Base-by-base conservation (phyloP, 2,329 filamentous ascomycete species). In the Monosporascus sp. region DNA sequence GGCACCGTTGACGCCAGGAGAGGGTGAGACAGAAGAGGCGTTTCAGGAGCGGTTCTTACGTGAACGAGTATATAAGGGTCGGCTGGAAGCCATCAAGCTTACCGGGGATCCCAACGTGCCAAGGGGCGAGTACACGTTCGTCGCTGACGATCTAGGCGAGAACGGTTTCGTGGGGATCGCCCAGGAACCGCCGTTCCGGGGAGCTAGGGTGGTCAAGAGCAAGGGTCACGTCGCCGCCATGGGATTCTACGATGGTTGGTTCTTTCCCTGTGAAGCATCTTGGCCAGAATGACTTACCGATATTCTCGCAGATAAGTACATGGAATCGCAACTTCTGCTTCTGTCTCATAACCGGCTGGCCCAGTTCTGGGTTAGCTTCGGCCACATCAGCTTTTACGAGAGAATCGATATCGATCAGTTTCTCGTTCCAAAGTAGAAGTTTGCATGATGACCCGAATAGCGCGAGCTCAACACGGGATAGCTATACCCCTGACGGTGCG, bases 91-190 rank as follows among this genome's bases (percentile, higher is more conserved):
- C 0, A 85, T 97, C 65, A 97, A 97, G 68, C 74, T 99, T 37
- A 97, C 93, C 0, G 93, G 93, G 1, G 93, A 99, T 64, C 84
- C 87, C 0, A 95, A 97, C 60, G 85, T 97, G 15, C 93, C 93
- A 0, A 80, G 92, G 8, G 93, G 92, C 8, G 88, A 97, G 68
- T 84, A 86, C 60, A 90, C 88, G 0, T 97, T 96, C 67, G 78
- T 89, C 3, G 87, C 85, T 0, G 82, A 90, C 5, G 91, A 97
- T 61, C 82, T 97, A 37, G 86, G 88, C 0, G 76, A 79, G 0
- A 72, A 65, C 0, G 90, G 89, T 0, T 77, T 87, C 22, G 70
- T 93, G 1, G 76, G 85, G 0, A 73, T 84, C 1, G 83, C 86
- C 1, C 74, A 81, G 1, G 87, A 91, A 54, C 72, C 80, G 1